A percentile compares a stretch with the other conserved stretches of the same genome.
Conservation (phyloP, 2,329 filamentous ascomycete species). For the Tolypocladium tropicale region DNA sequence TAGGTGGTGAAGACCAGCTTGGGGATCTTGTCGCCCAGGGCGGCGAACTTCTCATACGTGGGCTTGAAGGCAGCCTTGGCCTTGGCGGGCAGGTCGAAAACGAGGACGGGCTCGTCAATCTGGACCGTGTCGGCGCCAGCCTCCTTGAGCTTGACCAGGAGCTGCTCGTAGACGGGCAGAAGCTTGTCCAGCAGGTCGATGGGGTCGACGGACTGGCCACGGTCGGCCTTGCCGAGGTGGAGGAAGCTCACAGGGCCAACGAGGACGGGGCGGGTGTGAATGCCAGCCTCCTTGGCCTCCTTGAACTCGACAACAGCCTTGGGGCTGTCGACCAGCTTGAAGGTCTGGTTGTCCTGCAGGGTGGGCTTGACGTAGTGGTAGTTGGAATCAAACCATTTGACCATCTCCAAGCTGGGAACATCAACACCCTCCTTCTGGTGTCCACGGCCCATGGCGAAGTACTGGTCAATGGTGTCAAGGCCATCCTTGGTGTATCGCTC, state of each 20-base stretch:
- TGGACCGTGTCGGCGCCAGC: conserved; percentile 95
- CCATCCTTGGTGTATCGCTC: conserved; percentile 88
- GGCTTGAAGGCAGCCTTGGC: conserved; percentile 97
- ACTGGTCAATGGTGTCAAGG: conserved; percentile 84
- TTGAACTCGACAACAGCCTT: conserved; percentile 93
- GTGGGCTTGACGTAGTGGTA: conserved; percentile 99
- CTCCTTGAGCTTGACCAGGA: conserved; percentile 86
- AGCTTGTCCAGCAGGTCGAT: conserved; percentile 92
- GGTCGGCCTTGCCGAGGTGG: conserved; percentile 94
- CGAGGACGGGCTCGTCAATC: conserved; percentile 95
- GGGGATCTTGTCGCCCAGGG: conserved; percentile 70
- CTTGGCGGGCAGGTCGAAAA: conserved; percentile 85
- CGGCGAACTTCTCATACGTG: conserved; percentile 79
- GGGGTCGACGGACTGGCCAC: conserved; percentile 83
- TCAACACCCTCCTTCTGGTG: conserved; percentile 93
- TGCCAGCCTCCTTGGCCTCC: conserved; percentile 96
- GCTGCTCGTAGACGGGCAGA: conserved; percentile 86
- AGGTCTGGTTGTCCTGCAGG: conserved; percentile 91
- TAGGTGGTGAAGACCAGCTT: conserved; percentile 90
- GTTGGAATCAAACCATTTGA: conserved; percentile 99
- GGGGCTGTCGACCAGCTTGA: conserved; percentile 77
- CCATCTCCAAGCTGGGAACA: conserved; percentile 94
- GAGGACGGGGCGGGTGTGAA: conserved; percentile 85
- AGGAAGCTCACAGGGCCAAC: conserved; percentile 97
- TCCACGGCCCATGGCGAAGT: conserved; percentile 99